Percentiles rank a stretch among this genome's conserved stretches.
phyloP scores from a whole-genome alignment of 169 alveolate species.

The Cryptosporidium viatorum region DNA sequence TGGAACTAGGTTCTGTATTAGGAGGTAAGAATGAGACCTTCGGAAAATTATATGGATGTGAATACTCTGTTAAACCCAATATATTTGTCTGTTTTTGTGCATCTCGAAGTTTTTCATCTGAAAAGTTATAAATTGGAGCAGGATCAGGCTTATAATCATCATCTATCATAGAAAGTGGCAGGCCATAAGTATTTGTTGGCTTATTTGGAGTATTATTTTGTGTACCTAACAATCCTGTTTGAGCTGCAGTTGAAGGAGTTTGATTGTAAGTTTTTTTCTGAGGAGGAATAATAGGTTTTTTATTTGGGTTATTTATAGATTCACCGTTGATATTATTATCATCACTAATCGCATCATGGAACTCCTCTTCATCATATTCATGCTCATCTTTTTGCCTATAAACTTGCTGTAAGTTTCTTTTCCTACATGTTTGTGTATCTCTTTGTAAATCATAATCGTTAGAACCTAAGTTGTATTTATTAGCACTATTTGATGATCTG shows the following conservation, averaged over 20 bases:
- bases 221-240: slow-evolving; percentile 31
- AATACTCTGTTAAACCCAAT: slow-evolving; percentile 32
- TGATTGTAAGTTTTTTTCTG: slow-evolving; percentile 4
- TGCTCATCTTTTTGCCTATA: not conserved
- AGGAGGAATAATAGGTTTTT: slow-evolving; percentile 36
- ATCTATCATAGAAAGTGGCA: slow-evolving; percentile 56
- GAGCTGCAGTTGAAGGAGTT: slow-evolving; percentile 36
- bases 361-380: slow-evolving; percentile 54
- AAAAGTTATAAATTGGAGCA: slow-evolving; percentile 2
- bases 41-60: slow-evolving; percentile 60
- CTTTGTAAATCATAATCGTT: not conserved
- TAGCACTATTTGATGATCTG: not conserved
- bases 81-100: not conserved
- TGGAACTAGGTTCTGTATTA: not conserved
- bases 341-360: slow-evolving; percentile 66
- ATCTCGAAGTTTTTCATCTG: slow-evolving; percentile 12
- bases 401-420: slow-evolving; percentile 36
- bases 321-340: slow-evolving; percentile 25
- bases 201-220: slow-evolving; percentile 32
- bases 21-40: slow-evolving; percentile 4
- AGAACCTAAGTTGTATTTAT: not conserved
- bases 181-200: slow-evolving; percentile 35
- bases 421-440: slow-evolving; percentile 28
- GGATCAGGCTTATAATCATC: slow-evolving; percentile 21
- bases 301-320: not conserved